Percentiles rank a stretch among this genome's conserved stretches.
These are phyloP conservation scores for Talaromyces piceae DNA, from an alignment of 2,329 filamentous ascomycete genomes.

Conservation along the genomic window DNA sequence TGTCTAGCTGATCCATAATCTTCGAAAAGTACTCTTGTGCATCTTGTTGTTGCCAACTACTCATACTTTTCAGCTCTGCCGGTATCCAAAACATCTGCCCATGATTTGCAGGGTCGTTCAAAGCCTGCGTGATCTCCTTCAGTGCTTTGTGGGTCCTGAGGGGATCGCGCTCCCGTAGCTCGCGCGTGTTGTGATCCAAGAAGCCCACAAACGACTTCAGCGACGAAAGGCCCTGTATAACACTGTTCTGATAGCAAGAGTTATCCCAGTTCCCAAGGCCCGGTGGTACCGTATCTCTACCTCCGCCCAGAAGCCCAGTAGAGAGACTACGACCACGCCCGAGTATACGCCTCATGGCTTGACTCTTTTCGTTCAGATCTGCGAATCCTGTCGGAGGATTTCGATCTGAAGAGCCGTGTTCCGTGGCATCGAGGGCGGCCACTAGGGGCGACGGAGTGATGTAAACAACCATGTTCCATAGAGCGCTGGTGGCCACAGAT, in stretches of 20 bases:
- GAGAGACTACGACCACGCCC: constrained; percentile 51
- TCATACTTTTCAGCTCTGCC: constrained; percentile 77
- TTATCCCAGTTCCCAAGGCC: constrained; percentile 90
- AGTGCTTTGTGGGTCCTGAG: constrained; percentile 49
- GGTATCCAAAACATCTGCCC: constrained; percentile 78
- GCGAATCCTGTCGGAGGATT: constrained; percentile 40
- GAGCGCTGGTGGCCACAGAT: constrained; percentile 21
- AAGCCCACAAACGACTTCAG: constrained; percentile 63
- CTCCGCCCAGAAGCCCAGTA: constrained; percentile 28
- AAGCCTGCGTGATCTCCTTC: constrained; percentile 57
- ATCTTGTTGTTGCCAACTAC: constrained; percentile 92
- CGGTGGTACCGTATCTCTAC: constrained; percentile 32
- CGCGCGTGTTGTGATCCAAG: constrained; percentile 42
- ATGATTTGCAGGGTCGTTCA: constrained; percentile 64
- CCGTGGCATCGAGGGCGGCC: constrained; percentile 44
- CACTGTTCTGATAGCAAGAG: constrained; percentile 96
- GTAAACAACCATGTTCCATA: constrained; percentile 35
- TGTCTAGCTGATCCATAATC: constrained; percentile 75
- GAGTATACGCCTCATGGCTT: constrained; percentile 56
- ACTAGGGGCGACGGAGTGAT: constrained; percentile 34
- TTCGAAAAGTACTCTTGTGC: constrained; percentile 96
- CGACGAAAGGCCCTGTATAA: constrained; percentile 76
- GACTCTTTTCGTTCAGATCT: constrained; percentile 51
- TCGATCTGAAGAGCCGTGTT: constrained; percentile 29
- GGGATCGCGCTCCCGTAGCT: constrained; percentile 28